Evolutionary conservation across 73 alveolate genomes (phyloP).

Genomic region (Paramecium octaurelia): DNA sequence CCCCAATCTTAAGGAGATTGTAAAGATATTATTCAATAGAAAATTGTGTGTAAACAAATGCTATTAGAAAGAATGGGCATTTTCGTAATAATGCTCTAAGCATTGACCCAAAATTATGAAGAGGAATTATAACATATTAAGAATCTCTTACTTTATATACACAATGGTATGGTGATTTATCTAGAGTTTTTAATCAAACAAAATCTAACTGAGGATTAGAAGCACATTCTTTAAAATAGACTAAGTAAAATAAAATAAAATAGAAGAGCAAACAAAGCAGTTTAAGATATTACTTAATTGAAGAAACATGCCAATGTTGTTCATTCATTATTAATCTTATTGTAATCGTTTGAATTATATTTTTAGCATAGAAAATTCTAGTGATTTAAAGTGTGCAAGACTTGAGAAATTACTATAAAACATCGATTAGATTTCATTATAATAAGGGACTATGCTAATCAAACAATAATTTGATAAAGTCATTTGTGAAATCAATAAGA

Average conservation of each 20-base stretch:
- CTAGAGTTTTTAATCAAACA: not conserved
- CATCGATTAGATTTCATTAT: not conserved
- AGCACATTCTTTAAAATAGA: not conserved
- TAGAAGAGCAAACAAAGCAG: not conserved
- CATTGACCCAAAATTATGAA: not conserved
- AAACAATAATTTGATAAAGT: not conserved
- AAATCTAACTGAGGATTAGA: not conserved
- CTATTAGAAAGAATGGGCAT: conserved; percentile 26
- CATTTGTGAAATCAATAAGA: not conserved
- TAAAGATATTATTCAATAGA: not conserved
- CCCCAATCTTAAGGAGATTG: not conserved
- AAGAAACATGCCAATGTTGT: conserved; percentile 18
- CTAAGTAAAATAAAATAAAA: not conserved
- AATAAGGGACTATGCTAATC: not conserved
- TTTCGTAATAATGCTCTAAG: not conserved
- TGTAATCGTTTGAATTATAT: not conserved
- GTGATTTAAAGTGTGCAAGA: not conserved
- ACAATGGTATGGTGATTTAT: not conserved
- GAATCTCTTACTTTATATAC: conserved; percentile 37
- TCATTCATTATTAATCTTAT: conserved; percentile 4
- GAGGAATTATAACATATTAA: conserved; percentile 2
- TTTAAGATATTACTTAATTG: not conserved
- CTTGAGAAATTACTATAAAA: not conserved
- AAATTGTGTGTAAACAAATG: not conserved
- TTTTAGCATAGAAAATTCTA: not conserved